Base-by-base conservation (phyloP, 768 basidiomycete genomes). In the Asterophora lycoperdoides region DNA sequence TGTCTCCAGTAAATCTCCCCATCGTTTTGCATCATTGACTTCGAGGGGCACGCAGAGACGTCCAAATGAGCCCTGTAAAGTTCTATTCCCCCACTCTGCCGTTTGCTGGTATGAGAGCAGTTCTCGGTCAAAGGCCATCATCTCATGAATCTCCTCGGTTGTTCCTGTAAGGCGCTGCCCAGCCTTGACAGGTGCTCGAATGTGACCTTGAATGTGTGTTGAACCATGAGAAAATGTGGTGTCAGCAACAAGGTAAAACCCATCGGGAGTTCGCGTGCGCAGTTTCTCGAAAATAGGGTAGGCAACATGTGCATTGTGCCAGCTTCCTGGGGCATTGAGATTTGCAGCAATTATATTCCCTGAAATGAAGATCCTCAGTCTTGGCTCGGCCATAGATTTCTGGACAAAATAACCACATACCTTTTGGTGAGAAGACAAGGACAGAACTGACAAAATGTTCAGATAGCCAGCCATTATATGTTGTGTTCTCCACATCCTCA, bases 61-160 rank as follows among this genome's bases (percentile, higher is more conserved):
- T 5, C 72, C 69, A 63, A 73, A 76, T 1, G 66, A 69, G 5
- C 69, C 70, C 44, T 74, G 73, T 8, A 76, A 42, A 5, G 57
- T 57, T 1, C 61, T 60, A 67, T 74, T 74, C 0, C 76, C 72
- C 75, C 73, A 77, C 54, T 77, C 69, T 17, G 71, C 72, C 0
- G 72, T 68, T 53, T 77, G 74, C 2, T 65, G 56, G 49, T 61
- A 75, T 1, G 68, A 71, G 1, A 75, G 59, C 1, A 75, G 63
- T 51, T 74, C 58, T 1, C 56, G 48, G 51, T 74, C 64, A 41
- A 66, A 66, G 2, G 46, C 53, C 29, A 68, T 39, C 3, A 53
- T 29, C 32, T 64, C 52, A 1, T 51, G 54, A 4, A 63, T 61
- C 19, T 63, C 61, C 0, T 48, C 43, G 5, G 30, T 15, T 28